phyloP scores from a whole-genome alignment of 371 early-diverging fungal genomes.

The Funneliformis caledonium region DNA sequence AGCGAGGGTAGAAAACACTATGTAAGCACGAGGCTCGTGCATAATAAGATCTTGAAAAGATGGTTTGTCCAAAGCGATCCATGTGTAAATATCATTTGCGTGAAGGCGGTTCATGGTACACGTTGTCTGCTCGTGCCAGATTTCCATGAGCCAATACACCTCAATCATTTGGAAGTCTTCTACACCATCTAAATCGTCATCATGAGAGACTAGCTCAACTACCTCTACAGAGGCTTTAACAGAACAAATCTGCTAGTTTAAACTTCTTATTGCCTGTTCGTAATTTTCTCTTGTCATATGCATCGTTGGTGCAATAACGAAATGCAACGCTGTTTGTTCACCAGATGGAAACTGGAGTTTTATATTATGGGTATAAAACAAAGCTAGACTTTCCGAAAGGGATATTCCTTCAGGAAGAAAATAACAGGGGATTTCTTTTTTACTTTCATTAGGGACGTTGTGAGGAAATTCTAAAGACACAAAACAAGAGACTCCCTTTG shows the following conservation, averaged over 20 bases:
- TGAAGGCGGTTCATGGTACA: background rate
- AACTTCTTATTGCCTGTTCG: background rate
- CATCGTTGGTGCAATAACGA: background rate
- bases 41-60: background rate
- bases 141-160: slow-evolving; percentile 1
- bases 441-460: background rate
- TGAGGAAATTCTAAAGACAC: background rate
- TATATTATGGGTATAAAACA: background rate
- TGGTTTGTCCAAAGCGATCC: background rate
- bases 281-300: background rate
- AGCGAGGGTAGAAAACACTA: background rate
- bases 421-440: background rate
- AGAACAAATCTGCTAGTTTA: background rate
- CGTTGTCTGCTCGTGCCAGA: background rate
- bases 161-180: background rate
- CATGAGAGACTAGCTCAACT: background rate
- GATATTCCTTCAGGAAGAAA: background rate
- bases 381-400: background rate
- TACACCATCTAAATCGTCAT: slow-evolving; percentile 1
- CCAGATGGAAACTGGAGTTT: background rate
- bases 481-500: background rate
- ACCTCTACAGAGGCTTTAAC: background rate
- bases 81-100: slow-evolving; percentile 10
- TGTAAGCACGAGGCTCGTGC: background rate
- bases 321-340: background rate